Conservation (phyloP, 805 yeast genomes). For the Wickerhamiella lipophila region DNA sequence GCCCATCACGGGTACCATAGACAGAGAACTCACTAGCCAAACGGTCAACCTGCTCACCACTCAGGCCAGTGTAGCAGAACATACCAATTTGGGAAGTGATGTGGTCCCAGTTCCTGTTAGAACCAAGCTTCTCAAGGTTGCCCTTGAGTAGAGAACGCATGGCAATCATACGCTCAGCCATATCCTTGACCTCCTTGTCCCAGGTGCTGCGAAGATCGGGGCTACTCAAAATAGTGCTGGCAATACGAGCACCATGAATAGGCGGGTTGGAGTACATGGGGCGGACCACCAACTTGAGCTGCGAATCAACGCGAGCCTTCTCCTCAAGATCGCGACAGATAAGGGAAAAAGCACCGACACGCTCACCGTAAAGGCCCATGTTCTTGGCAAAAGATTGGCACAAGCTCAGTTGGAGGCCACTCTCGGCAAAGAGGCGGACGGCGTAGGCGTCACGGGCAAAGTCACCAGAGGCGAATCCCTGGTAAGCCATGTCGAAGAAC, state of each 20-base stretch:
- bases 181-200: constrained; percentile 69
- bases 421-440: constrained; percentile 41
- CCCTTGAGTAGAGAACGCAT: constrained; percentile 65
- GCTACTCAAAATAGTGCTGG: constrained; percentile 55
- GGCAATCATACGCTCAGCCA: constrained; percentile 69
- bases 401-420: constrained; percentile 49
- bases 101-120: constrained; percentile 92
- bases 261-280: constrained; percentile 91
- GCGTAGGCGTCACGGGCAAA: constrained; percentile 77
- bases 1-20: constrained; percentile 80
- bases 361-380: constrained; percentile 94
- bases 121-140: constrained; percentile 45
- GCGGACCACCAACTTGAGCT: constrained; percentile 61
- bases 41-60: constrained; percentile 59
- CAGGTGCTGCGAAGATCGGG: constrained; percentile 64
- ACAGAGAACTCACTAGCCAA: constrained; percentile 63
- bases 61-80: constrained; percentile 90
- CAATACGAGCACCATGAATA: constrained; percentile 88
- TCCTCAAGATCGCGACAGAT: constrained; percentile 35
- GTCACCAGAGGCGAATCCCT: constrained; percentile 90
- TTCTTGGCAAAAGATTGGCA: constrained; percentile 97
- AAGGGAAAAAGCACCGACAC: constrained; percentile 86
- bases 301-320: constrained; percentile 53
- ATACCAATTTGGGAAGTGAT: constrained; percentile 85
- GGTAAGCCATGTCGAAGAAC: constrained; percentile 89